Evolutionary conservation across 2,329 filamentous ascomycete species (phyloP).

Genomic region (Calonectria ilicicola): DNA sequence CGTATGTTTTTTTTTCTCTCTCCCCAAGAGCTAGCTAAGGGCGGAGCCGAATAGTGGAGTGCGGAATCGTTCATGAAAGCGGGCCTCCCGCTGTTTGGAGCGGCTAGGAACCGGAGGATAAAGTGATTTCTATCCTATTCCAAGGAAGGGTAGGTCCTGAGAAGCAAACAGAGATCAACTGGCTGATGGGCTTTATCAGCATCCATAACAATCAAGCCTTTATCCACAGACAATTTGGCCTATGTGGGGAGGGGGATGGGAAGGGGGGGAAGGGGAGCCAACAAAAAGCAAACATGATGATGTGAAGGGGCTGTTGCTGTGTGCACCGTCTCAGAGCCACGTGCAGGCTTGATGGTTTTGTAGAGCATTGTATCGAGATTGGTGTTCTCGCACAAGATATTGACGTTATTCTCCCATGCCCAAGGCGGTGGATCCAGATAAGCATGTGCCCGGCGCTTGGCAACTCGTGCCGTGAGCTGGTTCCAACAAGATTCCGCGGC

Average conservation of each 20-base stretch:
- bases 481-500: not conserved
- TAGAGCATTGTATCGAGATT: not conserved
- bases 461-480: not conserved
- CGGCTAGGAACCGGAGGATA: not conserved
- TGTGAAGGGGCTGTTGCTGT: not conserved
- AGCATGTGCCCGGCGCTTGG: not conserved
- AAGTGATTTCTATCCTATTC: slow-evolving; percentile 1
- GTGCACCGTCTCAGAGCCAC: slow-evolving; percentile 18
- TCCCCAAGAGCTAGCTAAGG: not conserved
- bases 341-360: slow-evolving; percentile 8
- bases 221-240: slow-evolving; percentile 1
- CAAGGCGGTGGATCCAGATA: not conserved
- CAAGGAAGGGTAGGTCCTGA: not conserved
- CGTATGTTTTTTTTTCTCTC: no score
- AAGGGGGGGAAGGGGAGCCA: not conserved
- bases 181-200: not conserved
- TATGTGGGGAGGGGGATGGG: not conserved
- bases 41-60: slow-evolving; percentile 13
- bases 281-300: slow-evolving; percentile 3
- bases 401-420: not conserved
- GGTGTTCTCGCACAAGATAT: not conserved
- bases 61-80: slow-evolving; percentile 4
- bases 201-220: not conserved
- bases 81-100: slow-evolving; percentile 13
- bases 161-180: not conserved